phyloP scores from a whole-genome alignment of 768 basidiomycete genomes.

The Erythrobasidium yunnanense region DNA sequence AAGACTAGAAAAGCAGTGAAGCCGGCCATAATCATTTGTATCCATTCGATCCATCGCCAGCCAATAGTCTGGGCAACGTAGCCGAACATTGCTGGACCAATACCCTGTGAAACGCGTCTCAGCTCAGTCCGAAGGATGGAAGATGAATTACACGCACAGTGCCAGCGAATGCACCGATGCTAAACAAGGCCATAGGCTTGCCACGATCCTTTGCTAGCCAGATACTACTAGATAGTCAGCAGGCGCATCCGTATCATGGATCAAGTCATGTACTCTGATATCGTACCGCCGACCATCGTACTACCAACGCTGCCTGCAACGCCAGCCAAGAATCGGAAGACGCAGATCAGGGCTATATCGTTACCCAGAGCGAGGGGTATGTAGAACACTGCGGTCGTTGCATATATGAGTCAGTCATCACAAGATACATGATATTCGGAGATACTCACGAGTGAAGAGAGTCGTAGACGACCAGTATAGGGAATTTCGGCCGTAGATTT shows the following conservation, averaged over 20 bases:
- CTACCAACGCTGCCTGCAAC: conserved; percentile 17
- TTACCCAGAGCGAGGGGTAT: conserved; percentile 1
- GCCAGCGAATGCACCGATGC: conserved; percentile 24
- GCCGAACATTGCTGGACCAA: conserved; percentile 23
- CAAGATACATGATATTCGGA: neutral
- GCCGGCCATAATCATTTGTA: conserved; percentile 48
- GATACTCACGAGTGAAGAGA: conserved; percentile 3
- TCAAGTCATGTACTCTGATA: conserved; percentile 18
- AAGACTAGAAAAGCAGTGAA: conserved; percentile 49
- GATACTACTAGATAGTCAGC: conserved; percentile 10
- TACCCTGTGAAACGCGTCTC: neutral
- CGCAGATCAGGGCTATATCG: conserved; percentile 11
- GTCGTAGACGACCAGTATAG: conserved; percentile 12
- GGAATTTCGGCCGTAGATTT: conserved; percentile 20
- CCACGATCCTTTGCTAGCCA: conserved; percentile 21
- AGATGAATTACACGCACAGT: neutral
- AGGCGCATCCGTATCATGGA: too few relatives aligned
- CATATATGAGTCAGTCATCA: too few relatives aligned
- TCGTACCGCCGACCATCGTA: conserved; percentile 23
- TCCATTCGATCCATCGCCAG: conserved; percentile 56
- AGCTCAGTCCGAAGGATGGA: neutral
- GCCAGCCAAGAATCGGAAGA: conserved; percentile 25
- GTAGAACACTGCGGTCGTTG: conserved; percentile 1
- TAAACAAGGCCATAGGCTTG: conserved; percentile 25
- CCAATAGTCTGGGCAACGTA: conserved; percentile 24